Percentiles rank a stretch among this genome's conserved stretches.
These are phyloP conservation scores for Lentinus brumalis DNA, from an alignment of 768 basidiomycete species.

Conservation along the genomic window DNA sequence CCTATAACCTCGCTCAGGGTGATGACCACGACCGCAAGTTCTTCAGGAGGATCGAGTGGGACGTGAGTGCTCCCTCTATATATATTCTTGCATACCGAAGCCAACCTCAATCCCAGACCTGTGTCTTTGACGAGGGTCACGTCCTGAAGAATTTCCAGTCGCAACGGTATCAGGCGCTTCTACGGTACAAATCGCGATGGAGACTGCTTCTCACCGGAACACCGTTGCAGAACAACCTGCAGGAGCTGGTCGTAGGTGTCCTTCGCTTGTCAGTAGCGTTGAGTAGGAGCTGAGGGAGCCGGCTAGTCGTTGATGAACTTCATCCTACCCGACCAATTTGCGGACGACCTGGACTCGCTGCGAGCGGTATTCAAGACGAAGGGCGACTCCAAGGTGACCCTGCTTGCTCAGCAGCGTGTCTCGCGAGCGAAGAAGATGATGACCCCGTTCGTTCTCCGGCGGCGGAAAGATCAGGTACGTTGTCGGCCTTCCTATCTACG, in stretches of 20 bases:
- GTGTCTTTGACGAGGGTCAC: slow-evolving; percentile 97
- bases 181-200: slow-evolving; percentile 88
- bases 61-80: slow-evolving; percentile 56
- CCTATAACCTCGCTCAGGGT: slow-evolving; percentile 92
- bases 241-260: slow-evolving; percentile 79
- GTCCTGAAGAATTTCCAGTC: slow-evolving; percentile 97
- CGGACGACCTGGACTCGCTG: slow-evolving; percentile 71
- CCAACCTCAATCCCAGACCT: slow-evolving; percentile 54
- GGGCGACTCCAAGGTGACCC: slow-evolving; percentile 84
- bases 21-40: slow-evolving; percentile 89
- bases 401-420: slow-evolving; percentile 91
- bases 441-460: slow-evolving; percentile 97
- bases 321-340: slow-evolving; percentile 90
- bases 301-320: slow-evolving; percentile 94
- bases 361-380: slow-evolving; percentile 97
- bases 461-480: slow-evolving; percentile 88
- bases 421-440: slow-evolving; percentile 98
- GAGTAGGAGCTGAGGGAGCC: neutral
- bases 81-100: neutral
- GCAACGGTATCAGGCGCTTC: slow-evolving; percentile 88
- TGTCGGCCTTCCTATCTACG: neutral
- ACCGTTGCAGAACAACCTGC: slow-evolving; percentile 89
- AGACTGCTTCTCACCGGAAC: slow-evolving; percentile 93
- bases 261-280: neutral
- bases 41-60: slow-evolving; percentile 88